phyloP scores from a whole-genome alignment of 441 rosid species.

The Mallotus japonicus region DNA sequence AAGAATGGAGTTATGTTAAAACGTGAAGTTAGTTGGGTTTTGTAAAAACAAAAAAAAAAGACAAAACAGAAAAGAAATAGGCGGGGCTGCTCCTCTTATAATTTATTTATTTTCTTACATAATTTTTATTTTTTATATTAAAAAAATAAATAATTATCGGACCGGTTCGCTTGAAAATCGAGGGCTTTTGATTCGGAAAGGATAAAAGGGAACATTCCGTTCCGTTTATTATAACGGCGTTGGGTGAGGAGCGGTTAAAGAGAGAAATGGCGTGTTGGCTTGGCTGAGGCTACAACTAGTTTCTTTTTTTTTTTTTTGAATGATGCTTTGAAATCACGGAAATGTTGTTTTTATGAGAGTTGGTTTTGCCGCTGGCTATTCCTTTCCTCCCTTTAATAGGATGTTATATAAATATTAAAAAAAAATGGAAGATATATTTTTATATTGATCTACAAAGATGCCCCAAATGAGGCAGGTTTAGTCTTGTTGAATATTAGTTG shows the following conservation, averaged over 20 bases:
- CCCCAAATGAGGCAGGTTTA: no score
- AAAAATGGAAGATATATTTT: no score
- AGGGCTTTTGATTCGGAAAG: background rate
- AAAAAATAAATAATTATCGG: constrained; percentile 8
- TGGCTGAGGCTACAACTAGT: background rate
- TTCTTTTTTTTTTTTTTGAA: background rate
- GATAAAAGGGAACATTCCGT: background rate
- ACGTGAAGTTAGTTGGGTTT: constrained; percentile 34
- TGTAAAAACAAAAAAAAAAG: constrained; percentile 16
- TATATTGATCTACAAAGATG: no score
- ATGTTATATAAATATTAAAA: no score
- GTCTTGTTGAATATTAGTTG: no score
- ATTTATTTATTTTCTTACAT: no score
- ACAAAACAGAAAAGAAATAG: constrained; percentile 45
- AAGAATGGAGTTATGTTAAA: constrained; percentile 11
- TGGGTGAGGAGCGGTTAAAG: no score
- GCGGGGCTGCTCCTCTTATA: constrained; percentile 20
- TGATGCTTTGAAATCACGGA: constrained; percentile 20
- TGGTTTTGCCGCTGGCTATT: constrained; percentile 16
- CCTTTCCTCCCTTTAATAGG: background rate
- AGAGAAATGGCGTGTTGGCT: constrained; percentile 1
- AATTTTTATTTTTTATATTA: no score
- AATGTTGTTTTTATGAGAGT: constrained; percentile 11
- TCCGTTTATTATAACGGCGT: constrained; percentile 18
- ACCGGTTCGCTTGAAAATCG: constrained; percentile 29